Conservation (phyloP, 257 asterid species). For the Coffea canephora region DNA sequence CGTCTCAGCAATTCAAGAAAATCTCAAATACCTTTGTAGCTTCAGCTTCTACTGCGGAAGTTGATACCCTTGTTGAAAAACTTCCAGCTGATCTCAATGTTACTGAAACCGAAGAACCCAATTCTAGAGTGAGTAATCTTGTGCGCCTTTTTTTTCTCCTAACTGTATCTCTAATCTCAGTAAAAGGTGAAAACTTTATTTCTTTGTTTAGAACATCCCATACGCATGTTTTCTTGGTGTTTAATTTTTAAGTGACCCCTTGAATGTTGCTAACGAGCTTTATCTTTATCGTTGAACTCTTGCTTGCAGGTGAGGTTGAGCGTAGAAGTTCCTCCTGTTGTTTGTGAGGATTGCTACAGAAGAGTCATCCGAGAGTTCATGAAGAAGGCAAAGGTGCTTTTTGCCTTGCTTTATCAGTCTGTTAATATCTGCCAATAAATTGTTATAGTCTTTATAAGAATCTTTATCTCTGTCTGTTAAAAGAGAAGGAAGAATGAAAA, state of each 20-base stretch:
- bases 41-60: conserved; percentile 47
- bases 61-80: conserved; percentile 44
- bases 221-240: background rate
- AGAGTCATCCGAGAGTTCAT: conserved; percentile 63
- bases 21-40: conserved; percentile 29
- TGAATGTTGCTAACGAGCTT: background rate
- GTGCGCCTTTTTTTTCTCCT: background rate
- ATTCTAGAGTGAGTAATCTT: conserved; percentile 60
- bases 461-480: background rate
- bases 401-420: conserved; percentile 7
- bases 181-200: background rate
- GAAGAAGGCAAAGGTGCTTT: conserved; percentile 65
- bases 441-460: background rate
- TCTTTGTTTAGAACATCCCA: background rate
- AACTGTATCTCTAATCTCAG: background rate
- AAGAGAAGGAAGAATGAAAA: background rate
- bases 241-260: background rate
- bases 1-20: conserved; percentile 48
- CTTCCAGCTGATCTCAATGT: conserved; percentile 81
- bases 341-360: conserved; percentile 75
- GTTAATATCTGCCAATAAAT: background rate
- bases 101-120: conserved; percentile 63
- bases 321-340: conserved; percentile 80
- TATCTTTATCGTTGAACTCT: background rate
- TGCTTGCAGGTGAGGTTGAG: conserved; percentile 63